These are phyloP conservation scores for Arthrobotrys pseudoclavata DNA, from an alignment of 2,329 filamentous ascomycete genomes.

Conservation along the genomic window DNA sequence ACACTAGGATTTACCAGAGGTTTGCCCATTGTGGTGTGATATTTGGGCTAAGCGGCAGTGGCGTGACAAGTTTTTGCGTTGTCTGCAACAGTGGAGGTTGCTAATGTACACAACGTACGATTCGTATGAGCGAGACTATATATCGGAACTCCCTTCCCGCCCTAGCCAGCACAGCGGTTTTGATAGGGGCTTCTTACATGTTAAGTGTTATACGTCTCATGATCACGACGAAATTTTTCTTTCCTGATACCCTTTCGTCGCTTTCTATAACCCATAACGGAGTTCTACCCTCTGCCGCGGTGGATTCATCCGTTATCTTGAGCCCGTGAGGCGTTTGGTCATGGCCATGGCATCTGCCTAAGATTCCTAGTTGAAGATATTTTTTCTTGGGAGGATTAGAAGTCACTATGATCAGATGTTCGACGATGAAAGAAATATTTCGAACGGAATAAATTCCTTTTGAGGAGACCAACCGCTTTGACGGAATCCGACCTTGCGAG, in stretches of 20 bases:
- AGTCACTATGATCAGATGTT: slow-evolving; percentile 52
- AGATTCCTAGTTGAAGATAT: slow-evolving; percentile 11
- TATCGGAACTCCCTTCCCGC: slow-evolving; percentile 54
- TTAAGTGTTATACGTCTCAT: slow-evolving; percentile 51
- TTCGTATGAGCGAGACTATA: slow-evolving; percentile 25
- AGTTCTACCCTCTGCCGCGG: slow-evolving; percentile 31
- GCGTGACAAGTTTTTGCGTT: slow-evolving; percentile 46
- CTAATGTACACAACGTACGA: slow-evolving; percentile 13
- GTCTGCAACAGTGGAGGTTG: slow-evolving; percentile 26
- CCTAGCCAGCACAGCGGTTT: slow-evolving; percentile 17
- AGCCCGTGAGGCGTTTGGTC: slow-evolving; percentile 19
- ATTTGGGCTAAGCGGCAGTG: slow-evolving; percentile 34
- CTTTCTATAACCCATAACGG: slow-evolving; percentile 39
- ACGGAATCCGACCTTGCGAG: slow-evolving; percentile 25
- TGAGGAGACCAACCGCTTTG: slow-evolving; percentile 3
- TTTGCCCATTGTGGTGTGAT: slow-evolving; percentile 58
- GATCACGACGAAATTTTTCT: slow-evolving; percentile 50
- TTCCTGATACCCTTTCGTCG: slow-evolving; percentile 38
- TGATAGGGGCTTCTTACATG: slow-evolving; percentile 27
- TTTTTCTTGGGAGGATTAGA: slow-evolving; percentile 16
- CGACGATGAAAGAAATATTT: slow-evolving; percentile 6
- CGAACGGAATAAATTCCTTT: slow-evolving; percentile 8
- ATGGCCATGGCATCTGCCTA: slow-evolving; percentile 42
- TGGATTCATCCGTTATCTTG: slow-evolving; percentile 45
- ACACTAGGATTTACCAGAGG: slow-evolving; percentile 20